A percentile compares a stretch with the other conserved stretches of the same genome.
Conservation (phyloP, 2,329 filamentous ascomycete genomes). For the Dryadomyces sulphureus region DNA sequence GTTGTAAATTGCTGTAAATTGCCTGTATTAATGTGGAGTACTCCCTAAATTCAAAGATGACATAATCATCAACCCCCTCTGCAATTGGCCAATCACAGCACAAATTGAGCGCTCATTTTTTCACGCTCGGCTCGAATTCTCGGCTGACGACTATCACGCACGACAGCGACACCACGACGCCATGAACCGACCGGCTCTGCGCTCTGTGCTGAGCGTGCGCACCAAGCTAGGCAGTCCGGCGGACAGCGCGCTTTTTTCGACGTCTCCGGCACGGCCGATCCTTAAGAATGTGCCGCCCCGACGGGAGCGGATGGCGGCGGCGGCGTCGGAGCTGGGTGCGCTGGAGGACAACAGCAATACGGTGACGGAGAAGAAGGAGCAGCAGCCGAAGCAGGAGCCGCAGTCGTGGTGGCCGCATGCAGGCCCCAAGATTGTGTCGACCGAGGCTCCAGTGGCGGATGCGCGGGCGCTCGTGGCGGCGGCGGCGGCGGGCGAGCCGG, state of each 20-base stretch:
- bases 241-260: constrained; percentile 6
- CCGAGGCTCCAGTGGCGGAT: background rate
- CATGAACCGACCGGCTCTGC: constrained; percentile 11
- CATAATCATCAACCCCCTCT: too few relatives aligned
- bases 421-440: background rate
- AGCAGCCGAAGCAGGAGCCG: background rate
- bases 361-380: background rate
- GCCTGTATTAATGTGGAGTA: background rate
- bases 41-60: too few relatives aligned
- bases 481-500: background rate
- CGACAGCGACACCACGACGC: background rate
- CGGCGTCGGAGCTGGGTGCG: constrained; percentile 13
- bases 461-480: background rate
- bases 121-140: background rate
- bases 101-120: background rate
- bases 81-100: background rate
- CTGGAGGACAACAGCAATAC: constrained; percentile 3
- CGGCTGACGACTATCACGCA: background rate
- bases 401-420: background rate
- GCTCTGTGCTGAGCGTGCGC: constrained; percentile 5
- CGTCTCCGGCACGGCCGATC: constrained; percentile 7
- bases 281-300: constrained; percentile 6
- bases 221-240: background rate
- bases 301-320: constrained; percentile 12
- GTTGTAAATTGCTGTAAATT: background rate